phyloP scores from a whole-genome alignment of 78 protist genomes.

The Dictyostelium purpureum region DNA sequence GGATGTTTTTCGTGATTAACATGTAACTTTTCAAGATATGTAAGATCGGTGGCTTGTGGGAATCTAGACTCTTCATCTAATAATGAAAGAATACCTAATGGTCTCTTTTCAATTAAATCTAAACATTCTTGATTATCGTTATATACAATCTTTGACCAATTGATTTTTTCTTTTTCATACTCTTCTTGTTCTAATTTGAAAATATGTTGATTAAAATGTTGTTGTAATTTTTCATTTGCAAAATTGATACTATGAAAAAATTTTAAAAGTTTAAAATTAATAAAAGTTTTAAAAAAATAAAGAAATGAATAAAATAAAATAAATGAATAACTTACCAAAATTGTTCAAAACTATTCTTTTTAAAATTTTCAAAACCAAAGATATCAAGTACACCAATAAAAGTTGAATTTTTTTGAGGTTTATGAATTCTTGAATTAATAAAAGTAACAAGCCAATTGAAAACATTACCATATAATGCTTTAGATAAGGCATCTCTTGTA shows the following conservation, averaged over 20 bases:
- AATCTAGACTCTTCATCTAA: conserved; percentile 91
- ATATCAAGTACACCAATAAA: conserved; percentile 94
- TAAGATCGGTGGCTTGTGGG: conserved; percentile 79
- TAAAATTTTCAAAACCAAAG: conserved; percentile 94
- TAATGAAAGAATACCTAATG: conserved; percentile 86
- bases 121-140: conserved; percentile 86
- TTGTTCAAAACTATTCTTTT: conserved; percentile 90
- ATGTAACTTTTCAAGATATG: conserved; percentile 48
- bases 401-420: conserved; percentile 63
- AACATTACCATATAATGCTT: conserved; percentile 88
- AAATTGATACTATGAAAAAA: conserved; percentile 80
- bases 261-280: not conserved
- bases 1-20: conserved; percentile 66
- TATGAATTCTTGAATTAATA: conserved; percentile 75
- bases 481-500: conserved; percentile 86
- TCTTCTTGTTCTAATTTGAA: conserved; percentile 92
- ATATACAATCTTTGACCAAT: conserved; percentile 81
- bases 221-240: conserved; percentile 95
- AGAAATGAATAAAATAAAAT: conserved; percentile 2
- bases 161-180: conserved; percentile 85
- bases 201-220: conserved; percentile 92
- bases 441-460: conserved; percentile 86
- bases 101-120: conserved; percentile 84
- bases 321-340: conserved; percentile 80
- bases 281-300: not conserved